phyloP scores from a whole-genome alignment of 1,284 basidiomycete genomes.

The Ceratobasidium sp. region DNA sequence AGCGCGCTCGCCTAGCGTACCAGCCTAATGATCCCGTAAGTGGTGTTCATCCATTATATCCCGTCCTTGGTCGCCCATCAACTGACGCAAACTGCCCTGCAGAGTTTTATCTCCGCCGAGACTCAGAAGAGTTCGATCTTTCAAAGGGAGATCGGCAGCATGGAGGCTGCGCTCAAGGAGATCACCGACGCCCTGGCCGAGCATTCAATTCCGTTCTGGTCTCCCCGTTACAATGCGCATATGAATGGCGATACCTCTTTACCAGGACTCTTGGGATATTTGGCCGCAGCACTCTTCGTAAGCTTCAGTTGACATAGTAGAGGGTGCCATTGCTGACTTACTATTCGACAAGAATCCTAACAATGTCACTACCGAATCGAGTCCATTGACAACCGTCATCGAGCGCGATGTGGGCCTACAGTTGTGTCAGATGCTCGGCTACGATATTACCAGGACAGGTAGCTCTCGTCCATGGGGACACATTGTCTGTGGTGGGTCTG shows the following conservation, averaged over 20 bases:
- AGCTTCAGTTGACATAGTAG: background rate
- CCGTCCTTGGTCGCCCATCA: background rate
- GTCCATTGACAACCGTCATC: conserved; percentile 53
- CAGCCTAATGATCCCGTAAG: conserved; percentile 8
- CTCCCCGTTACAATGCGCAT: conserved; percentile 55
- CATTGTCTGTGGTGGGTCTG: conserved; percentile 55
- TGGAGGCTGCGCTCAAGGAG: conserved; percentile 16
- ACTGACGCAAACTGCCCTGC: background rate
- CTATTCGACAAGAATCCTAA: conserved; percentile 51
- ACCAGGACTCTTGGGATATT: conserved; percentile 53
- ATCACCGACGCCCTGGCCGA: conserved; percentile 42
- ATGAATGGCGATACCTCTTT: conserved; percentile 53
- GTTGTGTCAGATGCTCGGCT: conserved; percentile 55
- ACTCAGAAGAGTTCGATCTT: background rate
- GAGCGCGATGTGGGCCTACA: conserved; percentile 55
- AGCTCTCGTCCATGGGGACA: conserved; percentile 52
- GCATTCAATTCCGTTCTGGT: conserved; percentile 53
- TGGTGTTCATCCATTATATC: background rate
- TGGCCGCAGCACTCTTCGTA: conserved; percentile 39
- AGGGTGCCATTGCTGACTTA: background rate
- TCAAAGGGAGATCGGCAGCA: conserved; percentile 2
- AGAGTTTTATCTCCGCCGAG: conserved; percentile 11
- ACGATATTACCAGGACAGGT: conserved; percentile 40
- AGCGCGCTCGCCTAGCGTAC: conserved; percentile 12
- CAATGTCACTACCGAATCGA: conserved; percentile 55